These are phyloP conservation scores for Backusella parvicylindrica DNA, from an alignment of 192 early-diverging fungal genomes.

Conservation along the genomic window DNA sequence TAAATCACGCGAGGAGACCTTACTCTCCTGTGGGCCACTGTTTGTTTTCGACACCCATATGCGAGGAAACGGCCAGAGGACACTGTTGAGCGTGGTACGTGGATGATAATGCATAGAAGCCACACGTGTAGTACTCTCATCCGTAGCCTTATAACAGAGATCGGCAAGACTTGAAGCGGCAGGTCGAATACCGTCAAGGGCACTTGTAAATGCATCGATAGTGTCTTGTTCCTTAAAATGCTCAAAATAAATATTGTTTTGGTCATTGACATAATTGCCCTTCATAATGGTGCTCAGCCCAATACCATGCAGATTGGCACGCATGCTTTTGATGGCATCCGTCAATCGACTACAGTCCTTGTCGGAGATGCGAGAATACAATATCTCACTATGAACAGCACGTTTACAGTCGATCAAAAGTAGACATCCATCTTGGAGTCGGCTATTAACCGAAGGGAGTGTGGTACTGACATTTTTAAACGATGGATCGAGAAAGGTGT, in stretches of 20 bases:
- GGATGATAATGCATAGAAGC: neutral
- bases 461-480: neutral
- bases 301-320: constrained; percentile 3
- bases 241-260: neutral
- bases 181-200: neutral
- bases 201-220: neutral
- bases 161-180: neutral
- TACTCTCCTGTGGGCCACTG: neutral
- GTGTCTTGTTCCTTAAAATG: neutral
- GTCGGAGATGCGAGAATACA: constrained; percentile 1
- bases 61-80: neutral
- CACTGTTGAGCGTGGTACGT: neutral
- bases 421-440: constrained; percentile 1
- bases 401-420: constrained; percentile 9
- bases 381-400: constrained; percentile 4
- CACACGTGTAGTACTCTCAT: neutral
- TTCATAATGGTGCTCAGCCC: neutral
- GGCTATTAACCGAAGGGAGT: neutral
- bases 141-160: neutral
- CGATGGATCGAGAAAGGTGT: constrained; percentile 11
- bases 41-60: neutral
- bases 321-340: constrained; percentile 2
- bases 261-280: neutral
- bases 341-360: constrained; percentile 14
- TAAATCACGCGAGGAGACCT: neutral